Evolutionary conservation across 1,139 yeast genomes (phyloP), one percentile per base, ranked within the genome.

Genomic region (Hyphopichia fennica): DNA sequence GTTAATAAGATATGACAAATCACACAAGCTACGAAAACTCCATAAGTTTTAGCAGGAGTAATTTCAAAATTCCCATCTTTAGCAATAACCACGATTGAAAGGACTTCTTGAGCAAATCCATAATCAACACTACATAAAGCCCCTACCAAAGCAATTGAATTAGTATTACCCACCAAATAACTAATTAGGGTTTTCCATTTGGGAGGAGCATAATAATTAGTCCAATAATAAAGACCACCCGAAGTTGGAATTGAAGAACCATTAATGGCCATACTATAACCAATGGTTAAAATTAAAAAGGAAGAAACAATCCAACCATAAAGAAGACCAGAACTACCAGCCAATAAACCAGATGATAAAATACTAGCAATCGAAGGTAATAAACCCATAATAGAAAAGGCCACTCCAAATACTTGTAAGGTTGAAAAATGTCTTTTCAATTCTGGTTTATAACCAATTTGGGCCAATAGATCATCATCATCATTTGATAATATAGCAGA

Each of bases 291-390:
- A 45, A 82, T 75, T 46, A 81, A 80, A 41, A 70, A 48, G 7
- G 77, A 77, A 29, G 80, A 76, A 39, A 72, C 65, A 41, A 81
- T 66, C 85, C 87, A 82, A 43, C 87, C 85, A 85, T 87, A 82
- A 25, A 80, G 72, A 18, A 78, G 68, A 4, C 81, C 76, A 14
- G 74, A 79, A 3, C 81, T 75, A 2, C 84, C 84, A 15, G 80
- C 78, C 6, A 72, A 57, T 42, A 71, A 46, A 3, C 58, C 63
- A 4, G 45, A 51, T 19, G 56, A 52, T 17, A 59, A 40, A 16
- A 57, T 56, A 11, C 74, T 62, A 2, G 75, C 67, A 34, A 75
- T 72, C 31, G 77, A 70, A 5, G 81, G 79, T 18, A 75, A 60
- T 41, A 75, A 56, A 19, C 78, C 79, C 81, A 76, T 76, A 48